Percentiles rank a stretch among this genome's conserved stretches.
phyloP scores from a whole-genome alignment of 192 early-diverging fungal species.

The Kickxella alabastrina region DNA sequence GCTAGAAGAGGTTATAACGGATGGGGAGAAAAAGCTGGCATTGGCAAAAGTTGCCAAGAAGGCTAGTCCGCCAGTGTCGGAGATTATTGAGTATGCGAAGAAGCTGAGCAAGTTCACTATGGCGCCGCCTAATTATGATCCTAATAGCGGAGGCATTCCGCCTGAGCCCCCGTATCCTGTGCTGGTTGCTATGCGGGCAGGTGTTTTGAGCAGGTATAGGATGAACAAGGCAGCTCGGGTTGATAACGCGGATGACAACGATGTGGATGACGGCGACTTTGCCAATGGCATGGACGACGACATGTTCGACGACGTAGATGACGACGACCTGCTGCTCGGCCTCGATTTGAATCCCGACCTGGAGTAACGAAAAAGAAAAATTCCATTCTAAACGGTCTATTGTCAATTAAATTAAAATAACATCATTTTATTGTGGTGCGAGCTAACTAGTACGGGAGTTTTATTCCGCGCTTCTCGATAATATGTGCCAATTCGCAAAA shows the following conservation, averaged over 20 bases:
- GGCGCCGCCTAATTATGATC: slow-evolving; percentile 53
- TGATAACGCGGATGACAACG: slow-evolving; percentile 10
- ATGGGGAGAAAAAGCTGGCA: slow-evolving; percentile 19
- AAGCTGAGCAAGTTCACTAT: slow-evolving; percentile 49
- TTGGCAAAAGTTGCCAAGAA: slow-evolving; percentile 7
- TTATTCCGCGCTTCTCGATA: slow-evolving; percentile 44
- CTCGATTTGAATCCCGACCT: slow-evolving; percentile 54
- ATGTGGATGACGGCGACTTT: slow-evolving; percentile 27
- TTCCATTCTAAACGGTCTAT: too few species aligned
- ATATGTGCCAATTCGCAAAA: slow-evolving; percentile 57
- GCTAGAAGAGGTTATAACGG: slow-evolving; percentile 20
- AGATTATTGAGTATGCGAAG: slow-evolving; percentile 52
- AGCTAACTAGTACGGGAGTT: slow-evolving; percentile 26
- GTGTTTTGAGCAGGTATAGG: slow-evolving; percentile 45
- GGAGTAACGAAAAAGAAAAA: too few species aligned
- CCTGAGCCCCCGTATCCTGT: slow-evolving; percentile 51
- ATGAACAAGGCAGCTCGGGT: slow-evolving; percentile 13
- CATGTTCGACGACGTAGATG: slow-evolving; percentile 43
- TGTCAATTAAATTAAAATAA: not conserved
- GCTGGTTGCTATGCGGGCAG: slow-evolving; percentile 45
- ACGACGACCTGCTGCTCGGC: slow-evolving; percentile 43
- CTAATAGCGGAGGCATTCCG: slow-evolving; percentile 19
- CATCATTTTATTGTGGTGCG: too few species aligned
- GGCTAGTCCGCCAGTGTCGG: slow-evolving; percentile 12
- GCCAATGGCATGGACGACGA: slow-evolving; percentile 22